Base-by-base conservation (phyloP, 441 rosid species). In the Euphorbia celastroides region DNA sequence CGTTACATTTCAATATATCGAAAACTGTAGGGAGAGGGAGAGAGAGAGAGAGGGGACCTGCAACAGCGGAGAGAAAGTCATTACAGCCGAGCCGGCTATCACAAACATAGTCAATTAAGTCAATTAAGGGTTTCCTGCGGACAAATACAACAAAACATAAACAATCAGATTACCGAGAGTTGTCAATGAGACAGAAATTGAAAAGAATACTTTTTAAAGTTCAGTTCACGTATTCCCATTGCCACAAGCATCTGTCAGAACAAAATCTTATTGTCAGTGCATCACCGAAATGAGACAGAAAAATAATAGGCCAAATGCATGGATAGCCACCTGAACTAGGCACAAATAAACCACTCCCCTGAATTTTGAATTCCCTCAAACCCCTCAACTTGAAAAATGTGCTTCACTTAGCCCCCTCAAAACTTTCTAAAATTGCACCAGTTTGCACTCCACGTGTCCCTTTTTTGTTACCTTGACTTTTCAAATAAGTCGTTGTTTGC, bases 141-240 rank as follows among this genome's bases (percentile, higher is more conserved):
- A 58, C 71, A 60, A 66, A 70, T 19, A 28, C 20, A 38, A 44
- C 5, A 62, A 34, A 61, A 0, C 22, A 68, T 23, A 30, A 34
- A 46, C 63, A 46, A 48, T 28, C 17, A 61, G 30, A 36, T 30
- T 5, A 42, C 0, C n/a, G 64, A 64, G 11, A 34, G 12, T 22
- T 42, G 10, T 57, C 54, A 54, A 31, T 22, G 65, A 70, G 65
- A 63, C 42, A 54, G 6, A 30, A 55, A 44, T 1, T n/a, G n/a
- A 26, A 52, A 16, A 58, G 31, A 10, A 36, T 64, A 93, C 98
- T 97, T 93, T 82, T 92, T 85, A 70, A 93, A 87, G 78, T 93
- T 86, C 79, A 93, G 60, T 68, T 93, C 83, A 82, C 86, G 96
- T 31, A 93, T 75, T 26, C 98, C 97, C 88, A 93, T 79, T 19